Conservation (phyloP, 306 rosid species). For the Hippophae rhamnoides region DNA sequence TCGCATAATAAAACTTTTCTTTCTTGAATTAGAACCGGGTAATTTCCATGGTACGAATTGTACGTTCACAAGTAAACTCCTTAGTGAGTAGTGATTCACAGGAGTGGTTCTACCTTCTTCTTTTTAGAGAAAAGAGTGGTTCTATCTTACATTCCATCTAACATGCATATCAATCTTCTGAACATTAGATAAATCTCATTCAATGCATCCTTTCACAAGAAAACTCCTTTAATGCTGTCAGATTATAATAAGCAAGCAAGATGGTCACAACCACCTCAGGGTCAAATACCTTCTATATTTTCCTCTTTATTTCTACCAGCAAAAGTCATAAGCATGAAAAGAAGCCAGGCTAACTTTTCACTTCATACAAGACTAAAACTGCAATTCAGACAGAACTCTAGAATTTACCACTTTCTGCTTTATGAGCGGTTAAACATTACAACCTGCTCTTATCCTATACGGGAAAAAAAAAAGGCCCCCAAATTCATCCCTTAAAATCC, state of each 20-base stretch:
- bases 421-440: slow-evolving; percentile 51
- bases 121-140: too few species aligned
- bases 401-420: slow-evolving; percentile 38
- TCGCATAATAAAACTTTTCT: too few species aligned
- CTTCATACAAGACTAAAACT: slow-evolving; percentile 18
- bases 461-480: slow-evolving; percentile 61
- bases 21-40: too few species aligned
- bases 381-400: slow-evolving; percentile 42
- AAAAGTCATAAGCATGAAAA: slow-evolving; percentile 3
- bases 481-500: slow-evolving; percentile 39
- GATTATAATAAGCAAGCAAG: neutral
- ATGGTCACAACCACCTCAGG: neutral
- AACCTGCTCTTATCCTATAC: slow-evolving; percentile 60
- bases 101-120: too few species aligned
- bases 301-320: slow-evolving; percentile 1
- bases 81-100: too few species aligned
- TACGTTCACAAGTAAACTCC: too few species aligned
- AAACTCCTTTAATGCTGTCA: too few species aligned
- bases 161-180: too few species aligned
- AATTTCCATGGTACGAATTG: too few species aligned
- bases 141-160: too few species aligned
- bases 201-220: too few species aligned
- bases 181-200: too few species aligned
- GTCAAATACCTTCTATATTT: neutral
- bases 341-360: slow-evolving; percentile 5